Evolutionary conservation across 179 eudicot genomes (phyloP).

Genomic region (Beta corolliflora): DNA sequence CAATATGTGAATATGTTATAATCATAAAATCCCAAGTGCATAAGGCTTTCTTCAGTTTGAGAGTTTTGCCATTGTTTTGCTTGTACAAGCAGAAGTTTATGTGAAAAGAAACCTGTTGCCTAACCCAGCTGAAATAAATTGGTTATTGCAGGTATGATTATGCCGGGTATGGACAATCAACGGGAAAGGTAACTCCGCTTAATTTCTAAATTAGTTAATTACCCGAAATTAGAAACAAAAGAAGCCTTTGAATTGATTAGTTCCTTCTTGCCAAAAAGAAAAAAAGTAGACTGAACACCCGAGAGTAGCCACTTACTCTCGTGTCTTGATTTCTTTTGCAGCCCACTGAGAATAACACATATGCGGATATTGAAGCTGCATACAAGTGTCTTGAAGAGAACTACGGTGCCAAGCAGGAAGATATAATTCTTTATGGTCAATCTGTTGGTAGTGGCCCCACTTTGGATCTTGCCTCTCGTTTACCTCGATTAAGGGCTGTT

Average conservation of each 20-base stretch:
- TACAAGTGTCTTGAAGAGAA: conserved; percentile 89
- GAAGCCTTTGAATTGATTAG: not conserved
- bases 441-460: conserved; percentile 99
- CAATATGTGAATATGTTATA: not conserved
- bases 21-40: not conserved
- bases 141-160: conserved; percentile 38
- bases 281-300: not conserved
- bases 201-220: conserved; percentile 5
- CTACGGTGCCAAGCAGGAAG: conserved; percentile 89
- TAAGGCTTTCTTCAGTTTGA: not conserved
- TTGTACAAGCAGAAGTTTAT: not conserved
- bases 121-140: conserved; percentile 1
- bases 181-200: conserved; percentile 34
- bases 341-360: conserved; percentile 95
- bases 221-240: not conserved
- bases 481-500: conserved; percentile 79
- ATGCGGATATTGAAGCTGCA: conserved; percentile 96
- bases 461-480: conserved; percentile 84
- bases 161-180: conserved; percentile 42
- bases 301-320: not conserved
- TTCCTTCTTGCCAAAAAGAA: not conserved
- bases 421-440: conserved; percentile 88
- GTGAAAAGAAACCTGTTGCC: not conserved
- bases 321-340: conserved; percentile 37
- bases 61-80: not conserved